Evolutionary conservation across 371 early-diverging fungal species (phyloP), one percentile per base, ranked within the genome.

Genomic region (Phascolomyces articulosus): DNA sequence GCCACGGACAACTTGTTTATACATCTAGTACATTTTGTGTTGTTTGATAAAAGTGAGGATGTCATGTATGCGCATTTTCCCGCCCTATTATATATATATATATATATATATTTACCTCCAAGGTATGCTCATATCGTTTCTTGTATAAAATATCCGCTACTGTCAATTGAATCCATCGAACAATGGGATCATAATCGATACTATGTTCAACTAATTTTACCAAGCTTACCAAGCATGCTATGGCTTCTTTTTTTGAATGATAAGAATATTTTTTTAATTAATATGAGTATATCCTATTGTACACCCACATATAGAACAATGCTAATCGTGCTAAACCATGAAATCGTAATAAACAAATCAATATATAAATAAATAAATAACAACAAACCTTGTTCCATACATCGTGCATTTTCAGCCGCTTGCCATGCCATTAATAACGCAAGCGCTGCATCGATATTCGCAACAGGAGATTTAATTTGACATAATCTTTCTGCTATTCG

Each of bases 81-180:
- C n/a, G n/a, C n/a, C n/a, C n/a, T n/a, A n/a, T n/a, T n/a, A n/a
- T n/a, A n/a, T n/a, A n/a, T n/a, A n/a, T n/a, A n/a, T n/a, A n/a
- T n/a, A n/a, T 34, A 34, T 34, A 0, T 34, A 34, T 38, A 61
- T 41, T 23, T 51, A 54, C 62, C 53, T 62, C 62, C 8, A 40
- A 29, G 6, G 62, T 40, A 11, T 40, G 38, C 20, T 62, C 40
- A 27, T 54, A 28, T 15, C 62, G 40, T 21, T 54, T 38, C 23
- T 62, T 41, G 26, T n/a, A 44, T 23, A 62, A 40, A 13, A 54
- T 51, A 41, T 62, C 62, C 4, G 62, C 62, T 23, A 62, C 40
- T 10, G 60, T 59, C 16, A 59, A 10, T n/a, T 47, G 47, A 24
- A 62, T 23, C 51, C 54, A 51, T 10, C 29, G 40, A 11, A 54